Conservation (phyloP, 73 alveolate species). For the Durusdinium trenchii region DNA sequence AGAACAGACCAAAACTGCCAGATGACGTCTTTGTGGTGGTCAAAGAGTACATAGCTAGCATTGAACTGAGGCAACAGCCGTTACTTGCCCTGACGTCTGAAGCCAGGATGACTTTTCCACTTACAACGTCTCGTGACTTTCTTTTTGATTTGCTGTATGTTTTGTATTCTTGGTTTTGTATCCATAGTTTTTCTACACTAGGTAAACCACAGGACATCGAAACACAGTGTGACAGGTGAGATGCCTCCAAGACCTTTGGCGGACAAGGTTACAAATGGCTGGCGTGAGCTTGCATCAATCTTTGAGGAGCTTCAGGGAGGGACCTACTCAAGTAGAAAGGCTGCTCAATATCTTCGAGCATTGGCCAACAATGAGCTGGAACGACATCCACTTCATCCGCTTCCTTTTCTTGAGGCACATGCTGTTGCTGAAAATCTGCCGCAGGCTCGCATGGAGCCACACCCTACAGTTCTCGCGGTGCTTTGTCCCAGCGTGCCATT, state of each 20-base stretch:
- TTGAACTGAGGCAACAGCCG: not conserved
- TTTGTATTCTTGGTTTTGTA: too few relatives aligned
- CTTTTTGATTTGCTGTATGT: not conserved
- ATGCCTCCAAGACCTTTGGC: not conserved
- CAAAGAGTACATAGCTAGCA: not conserved
- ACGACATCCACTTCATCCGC: too few relatives aligned
- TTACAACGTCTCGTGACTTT: not conserved
- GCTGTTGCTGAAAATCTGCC: not conserved
- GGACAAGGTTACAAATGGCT: not conserved
- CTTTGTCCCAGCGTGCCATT: not conserved
- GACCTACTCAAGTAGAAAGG: not conserved
- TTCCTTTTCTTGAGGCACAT: not conserved
- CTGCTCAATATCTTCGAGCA: not conserved
- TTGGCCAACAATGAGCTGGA: not conserved
- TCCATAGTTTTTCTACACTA: too few relatives aligned
- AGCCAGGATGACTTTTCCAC: not conserved
- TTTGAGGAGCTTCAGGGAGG: constrained; percentile 4
- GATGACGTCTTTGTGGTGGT: not conserved
- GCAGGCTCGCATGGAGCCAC: not conserved
- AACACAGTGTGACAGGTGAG: not conserved
- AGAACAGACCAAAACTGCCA: not conserved
- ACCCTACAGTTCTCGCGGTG: not conserved
- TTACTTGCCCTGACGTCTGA: not conserved
- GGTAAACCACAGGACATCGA: not conserved
- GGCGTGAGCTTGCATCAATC: not conserved